Base-by-base conservation (phyloP, 225 moss, liverwort and hornwort genomes). In the Takakia lepidozioides region DNA sequence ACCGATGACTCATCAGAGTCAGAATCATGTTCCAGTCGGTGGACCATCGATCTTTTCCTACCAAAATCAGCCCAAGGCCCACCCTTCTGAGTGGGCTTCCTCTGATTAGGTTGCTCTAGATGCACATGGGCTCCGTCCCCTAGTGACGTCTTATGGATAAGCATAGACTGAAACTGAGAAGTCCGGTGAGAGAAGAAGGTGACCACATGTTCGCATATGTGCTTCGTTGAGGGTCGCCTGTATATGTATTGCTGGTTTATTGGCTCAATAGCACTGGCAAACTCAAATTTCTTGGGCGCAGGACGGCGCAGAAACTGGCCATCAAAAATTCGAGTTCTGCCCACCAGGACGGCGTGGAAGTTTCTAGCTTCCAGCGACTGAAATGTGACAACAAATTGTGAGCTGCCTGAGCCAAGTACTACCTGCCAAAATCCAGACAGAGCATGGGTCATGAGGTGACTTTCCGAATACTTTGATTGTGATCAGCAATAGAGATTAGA, bases 121-220 rank as follows among this genome's bases (percentile, higher is more conserved):
- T 78, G 69, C 8, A 70, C 46, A 38, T 78, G 78, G 11, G 21
- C 32, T 3, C 14, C 4, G 5, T 11, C 32, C 11, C 7, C 8
- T 32, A 73, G 4, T 2, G 78, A 78, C 16, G 78, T 69, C 23
- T 73, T 73, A 2, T 63, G 66, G 2, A 78, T 59, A 9, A 73
- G 18, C 0, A 78, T 18, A 1, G 73, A 78, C 36, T 73, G 73
- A 38, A 78, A 78, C 38, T 73, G 69, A 0, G 78, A 78, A 30
- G 60, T 63, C 1, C 46, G 46, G 0, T 49, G 61, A 8, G 85
- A 83, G 35, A 78, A 76, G 51, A 76, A 88, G 3, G 83, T 69
- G 9, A 93, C 62, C 5, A 85, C 81, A 48, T 93, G 92, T 58
- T 93, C 85, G 34, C 88, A 93, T 2, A 83, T 0, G 38, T 93